Conservation (phyloP, 2,329 filamentous ascomycete genomes). For the Neurospora sp. region DNA sequence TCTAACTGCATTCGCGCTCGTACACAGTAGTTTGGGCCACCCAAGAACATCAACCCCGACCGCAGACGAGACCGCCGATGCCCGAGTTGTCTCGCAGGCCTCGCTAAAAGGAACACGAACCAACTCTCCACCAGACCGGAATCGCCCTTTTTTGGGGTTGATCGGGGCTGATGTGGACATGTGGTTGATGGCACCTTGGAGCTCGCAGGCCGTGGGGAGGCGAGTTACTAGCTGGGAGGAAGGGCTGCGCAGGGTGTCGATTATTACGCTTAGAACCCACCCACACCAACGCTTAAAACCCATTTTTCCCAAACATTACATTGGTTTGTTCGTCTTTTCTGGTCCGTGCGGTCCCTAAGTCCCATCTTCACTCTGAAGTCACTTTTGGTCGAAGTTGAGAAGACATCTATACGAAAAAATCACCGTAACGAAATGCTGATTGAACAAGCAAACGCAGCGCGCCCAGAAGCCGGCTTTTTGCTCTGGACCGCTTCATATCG, state of each 20-base stretch:
- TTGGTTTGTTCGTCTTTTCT: too few species aligned
- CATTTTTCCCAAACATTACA: too few species aligned
- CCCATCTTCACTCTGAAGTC: too few species aligned
- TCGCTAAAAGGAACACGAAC: neutral
- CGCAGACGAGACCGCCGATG: neutral
- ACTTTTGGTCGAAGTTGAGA: too few species aligned
- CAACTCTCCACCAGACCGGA: neutral
- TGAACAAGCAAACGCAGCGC: too few species aligned
- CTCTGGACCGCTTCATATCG: too few species aligned
- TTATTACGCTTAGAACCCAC: too few species aligned
- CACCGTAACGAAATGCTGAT: too few species aligned
- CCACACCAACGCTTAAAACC: too few species aligned
- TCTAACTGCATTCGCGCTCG: neutral
- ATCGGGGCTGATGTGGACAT: neutral
- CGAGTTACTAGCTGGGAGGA: neutral
- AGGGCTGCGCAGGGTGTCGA: neutral
- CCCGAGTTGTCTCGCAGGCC: neutral
- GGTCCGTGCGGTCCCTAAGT: too few species aligned
- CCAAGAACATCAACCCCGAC: neutral
- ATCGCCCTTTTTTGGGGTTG: neutral
- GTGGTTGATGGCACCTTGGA: neutral
- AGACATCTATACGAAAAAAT: too few species aligned
- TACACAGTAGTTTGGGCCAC: neutral
- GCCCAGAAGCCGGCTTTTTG: too few species aligned
- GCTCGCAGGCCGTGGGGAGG: neutral